Base-by-base conservation (phyloP, 192 early-diverging fungal species). In the Coemansia pectinata region DNA sequence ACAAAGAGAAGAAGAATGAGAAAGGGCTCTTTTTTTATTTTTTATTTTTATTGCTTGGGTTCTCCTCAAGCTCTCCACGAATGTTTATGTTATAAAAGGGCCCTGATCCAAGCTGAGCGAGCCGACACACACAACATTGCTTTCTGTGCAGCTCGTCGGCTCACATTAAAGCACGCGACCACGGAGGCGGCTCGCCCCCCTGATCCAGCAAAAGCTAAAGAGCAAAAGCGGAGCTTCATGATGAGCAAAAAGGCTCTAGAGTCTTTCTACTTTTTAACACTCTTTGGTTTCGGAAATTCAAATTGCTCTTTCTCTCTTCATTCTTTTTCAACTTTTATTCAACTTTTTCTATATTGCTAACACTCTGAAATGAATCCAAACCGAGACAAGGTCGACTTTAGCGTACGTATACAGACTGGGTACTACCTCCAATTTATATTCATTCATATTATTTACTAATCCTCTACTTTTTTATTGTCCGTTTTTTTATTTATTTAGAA, bases 311-410 rank as follows among this genome's bases (percentile, higher is more conserved):
- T 66, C 17, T 50, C 19, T 38, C 25, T 69, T 39, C 55, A 5
- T 65, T 58, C 21, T 72, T 42, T 34, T 11, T 8, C 29, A 7
- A 27, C 27, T 27, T 27, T 27, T 27, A 0, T 38, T 38, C 36
- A 38, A 38, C 2, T 38, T 42, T 66, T 34, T 4, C 6, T 31
- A 58, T 69, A 59, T 47, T 59, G 29, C n/a, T 15, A 42, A 42
- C 41, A 12, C 41, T 42, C 41, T 15, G 9, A 29, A 66, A 78
- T 78, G 76, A 34, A 61, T 61, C 65, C 75, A 23, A 67, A 33
- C 42, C 42, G 64, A 21, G 15, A 60, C n/a, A 77, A 77, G 42
- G 38, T 77, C 55, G 70, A 72, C 39, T 17, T 72, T 7, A 69
- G 45, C 38, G 74, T 77, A 77, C 25, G 74, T 67, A 19, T 27